A percentile compares a stretch with the other conserved stretches of the same genome.
phyloP scores from a whole-genome alignment of 148 eudicot species.

The Amaranthus palmeri region DNA sequence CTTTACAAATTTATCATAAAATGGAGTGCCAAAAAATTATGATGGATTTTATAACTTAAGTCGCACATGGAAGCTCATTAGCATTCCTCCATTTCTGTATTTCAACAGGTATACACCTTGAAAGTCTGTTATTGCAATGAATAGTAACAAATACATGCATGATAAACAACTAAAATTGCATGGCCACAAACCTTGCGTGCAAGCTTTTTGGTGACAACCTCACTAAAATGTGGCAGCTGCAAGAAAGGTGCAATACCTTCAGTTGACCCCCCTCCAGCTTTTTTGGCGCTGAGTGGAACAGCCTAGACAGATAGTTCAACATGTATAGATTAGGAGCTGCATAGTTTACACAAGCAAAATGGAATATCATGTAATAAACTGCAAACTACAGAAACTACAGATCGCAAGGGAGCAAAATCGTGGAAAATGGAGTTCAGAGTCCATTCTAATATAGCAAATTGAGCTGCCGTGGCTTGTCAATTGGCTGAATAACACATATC shows the following conservation, averaged over 20 bases:
- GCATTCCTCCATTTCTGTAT: neutral
- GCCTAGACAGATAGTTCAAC: constrained; percentile 44
- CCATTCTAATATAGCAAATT: neutral
- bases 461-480: neutral
- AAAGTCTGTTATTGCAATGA: neutral
- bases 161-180: neutral
- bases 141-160: neutral
- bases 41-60: too few relatives aligned
- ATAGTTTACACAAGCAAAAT: neutral
- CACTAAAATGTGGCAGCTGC: constrained; percentile 93
- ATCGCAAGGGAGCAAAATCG: neutral
- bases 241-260: constrained; percentile 89
- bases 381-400: neutral
- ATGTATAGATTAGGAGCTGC: neutral
- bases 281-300: constrained; percentile 88
- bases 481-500: neutral
- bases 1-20: too few relatives aligned
- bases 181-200: constrained; percentile 57
- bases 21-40: too few relatives aligned
- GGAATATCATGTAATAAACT: neutral
- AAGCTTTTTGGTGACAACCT: constrained; percentile 63
- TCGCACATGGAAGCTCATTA: too few relatives aligned
- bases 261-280: constrained; percentile 64
- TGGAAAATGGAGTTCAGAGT: neutral
- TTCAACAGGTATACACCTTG: neutral